Evolutionary conservation across 2,329 filamentous ascomycete species (phyloP), one percentile per base, ranked within the genome.

Genomic region (Microthyrium microscopicum): DNA sequence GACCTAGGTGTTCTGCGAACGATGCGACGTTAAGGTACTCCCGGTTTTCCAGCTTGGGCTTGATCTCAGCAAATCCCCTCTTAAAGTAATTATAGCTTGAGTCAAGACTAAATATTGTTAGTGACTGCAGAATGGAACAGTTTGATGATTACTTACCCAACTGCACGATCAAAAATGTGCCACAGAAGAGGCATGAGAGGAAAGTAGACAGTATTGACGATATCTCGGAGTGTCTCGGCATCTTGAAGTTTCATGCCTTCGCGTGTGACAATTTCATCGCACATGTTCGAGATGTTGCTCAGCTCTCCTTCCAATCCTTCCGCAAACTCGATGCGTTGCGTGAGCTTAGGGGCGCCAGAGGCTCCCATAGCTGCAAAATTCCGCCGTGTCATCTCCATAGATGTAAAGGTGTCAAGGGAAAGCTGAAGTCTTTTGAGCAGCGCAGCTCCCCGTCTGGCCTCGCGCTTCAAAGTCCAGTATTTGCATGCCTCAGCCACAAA

Each of bases 381-480:
- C 38, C 89, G 77, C 33, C 89, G 71, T 2, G 89, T 94, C 42
- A 98, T 76, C 56, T 98, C 89, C 78, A 94, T 93, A 0, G 84
- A 93, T 5, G 87, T 87, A 54, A 95, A 98, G 0, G 83, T 82
- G 54, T 95, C 87, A 67, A 94, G 79, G 53, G 94, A 85, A 37
- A 95, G 60, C 52, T 98, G 89, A 15, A 98, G 65, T 22, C 89
- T 74, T 57, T 95, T 95, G 39, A 98, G 67, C 35, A 98, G 64
- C 4, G 89, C 83, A 20, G 89, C 89, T 29, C 89, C 89, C 38
- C 89, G 70, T 21, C 89, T 74, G 40, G 87, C 81, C 54, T 98
- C 89, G 36, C 89, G 73, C 59, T 98, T 98, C 41, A 98, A 57
- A 0, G 89, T 95, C 89, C 89, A 98, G 56, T 95, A 98, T 45